Evolutionary conservation across 2,329 filamentous ascomycete genomes (phyloP), one percentile per base, ranked within the genome.

Genomic region (Pseudocercospora eumusae): DNA sequence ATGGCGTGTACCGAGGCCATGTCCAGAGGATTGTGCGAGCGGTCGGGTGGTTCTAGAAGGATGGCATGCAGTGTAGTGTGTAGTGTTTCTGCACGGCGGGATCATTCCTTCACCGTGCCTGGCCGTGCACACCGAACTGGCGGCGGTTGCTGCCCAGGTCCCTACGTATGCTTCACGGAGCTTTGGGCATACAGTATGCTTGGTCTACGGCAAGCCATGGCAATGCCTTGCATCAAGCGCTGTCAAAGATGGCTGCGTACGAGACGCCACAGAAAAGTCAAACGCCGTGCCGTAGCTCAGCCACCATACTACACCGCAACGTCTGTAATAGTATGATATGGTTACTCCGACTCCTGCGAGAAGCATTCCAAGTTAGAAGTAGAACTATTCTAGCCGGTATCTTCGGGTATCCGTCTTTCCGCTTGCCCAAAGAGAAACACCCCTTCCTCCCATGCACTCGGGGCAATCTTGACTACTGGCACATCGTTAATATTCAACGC

Each of bases 1-100:
- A 64, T 50, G 15, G 62, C 44, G 20, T 50, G 58, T n/a, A 56
- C 20, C 23, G 53, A 53, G 21, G 61, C 57, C 61, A 63, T 63
- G 28, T 40, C 25, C 23, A 20, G 25, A 9, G 7, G 21, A 23
- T 21, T 10, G 45, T 21, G 45, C 6, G 18, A 23, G 45, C 20
- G 21, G 45, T 15, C 18, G 40, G 20, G 31, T 33, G 11, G 13
- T 33, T 33, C 31, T 33, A 11, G 31, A 50, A 10, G 45, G n/a
- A n/a, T 45, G 42, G 42, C 7, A 28, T 4, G 27, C 27, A 28
- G 27, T 28, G 5, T 28, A 28, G 27, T n/a, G n/a, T n/a, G n/a
- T n/a, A n/a, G n/a, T n/a, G n/a, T n/a, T n/a, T n/a, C n/a, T n/a
- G n/a, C n/a, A 36, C 13, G 33, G 33, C 33, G 33, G 33, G 33